These are phyloP conservation scores for Xylaria longipes DNA, from an alignment of 495 filamentous ascomycete genomes.

Conservation along the genomic window DNA sequence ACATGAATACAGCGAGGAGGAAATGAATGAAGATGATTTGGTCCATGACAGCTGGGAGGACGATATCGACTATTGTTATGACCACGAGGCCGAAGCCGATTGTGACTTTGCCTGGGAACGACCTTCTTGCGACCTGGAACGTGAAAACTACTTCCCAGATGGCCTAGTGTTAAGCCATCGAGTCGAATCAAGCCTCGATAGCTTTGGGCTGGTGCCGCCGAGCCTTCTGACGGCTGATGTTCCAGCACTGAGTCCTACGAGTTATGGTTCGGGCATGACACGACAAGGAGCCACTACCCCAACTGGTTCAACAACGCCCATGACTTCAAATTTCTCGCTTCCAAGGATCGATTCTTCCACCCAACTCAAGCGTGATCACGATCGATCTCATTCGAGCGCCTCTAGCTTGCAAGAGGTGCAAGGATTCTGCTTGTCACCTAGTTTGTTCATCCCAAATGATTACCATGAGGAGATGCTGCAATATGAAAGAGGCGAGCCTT, in stretches of 20 bases:
- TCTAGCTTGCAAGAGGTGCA: slow-evolving; percentile 62
- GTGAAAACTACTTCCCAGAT: slow-evolving; percentile 37
- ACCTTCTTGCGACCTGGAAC: slow-evolving; percentile 51
- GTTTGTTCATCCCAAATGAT: slow-evolving; percentile 59
- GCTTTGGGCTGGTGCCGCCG: slow-evolving; percentile 39
- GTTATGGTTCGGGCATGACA: slow-evolving; percentile 46
- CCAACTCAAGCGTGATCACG: slow-evolving; percentile 36
- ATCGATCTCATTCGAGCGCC: slow-evolving; percentile 50
- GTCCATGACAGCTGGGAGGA: slow-evolving; percentile 79
- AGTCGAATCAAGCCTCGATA: slow-evolving; percentile 33
- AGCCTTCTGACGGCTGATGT: slow-evolving; percentile 49
- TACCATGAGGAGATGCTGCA: slow-evolving; percentile 54
- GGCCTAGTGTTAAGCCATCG: slow-evolving; percentile 34
- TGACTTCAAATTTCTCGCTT: slow-evolving; percentile 52
- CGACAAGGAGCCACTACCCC: slow-evolving; percentile 51
- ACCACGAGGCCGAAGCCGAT: slow-evolving; percentile 86
- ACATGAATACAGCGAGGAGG: slow-evolving; percentile 37
- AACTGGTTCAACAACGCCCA: slow-evolving; percentile 37
- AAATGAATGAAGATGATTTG: slow-evolving; percentile 49
- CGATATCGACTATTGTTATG: slow-evolving; percentile 94
- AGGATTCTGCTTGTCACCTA: slow-evolving; percentile 60
- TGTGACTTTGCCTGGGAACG: slow-evolving; percentile 90
- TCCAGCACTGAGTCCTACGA: slow-evolving; percentile 55
- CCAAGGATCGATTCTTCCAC: slow-evolving; percentile 40
- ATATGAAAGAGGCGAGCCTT: slow-evolving; percentile 43